Base-by-base conservation (phyloP, 192 early-diverging fungal species). In the Coemansia sp. region DNA sequence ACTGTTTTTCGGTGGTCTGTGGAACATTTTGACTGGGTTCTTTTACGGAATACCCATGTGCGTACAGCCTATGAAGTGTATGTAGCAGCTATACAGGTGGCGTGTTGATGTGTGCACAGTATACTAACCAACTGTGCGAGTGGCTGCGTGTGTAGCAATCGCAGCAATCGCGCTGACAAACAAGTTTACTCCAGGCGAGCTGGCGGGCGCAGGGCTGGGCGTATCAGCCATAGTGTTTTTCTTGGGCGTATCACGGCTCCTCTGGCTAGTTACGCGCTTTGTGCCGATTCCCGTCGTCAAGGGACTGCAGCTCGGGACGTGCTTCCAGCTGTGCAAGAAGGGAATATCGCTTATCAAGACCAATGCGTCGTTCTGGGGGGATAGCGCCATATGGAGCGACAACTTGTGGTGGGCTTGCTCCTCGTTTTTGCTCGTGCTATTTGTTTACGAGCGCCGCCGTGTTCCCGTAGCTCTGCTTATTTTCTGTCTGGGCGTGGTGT, bases 11-110 rank as follows among this genome's bases (percentile, higher is more conserved):
- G 92, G 92, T 59, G 94, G 94, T 18, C 68, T 93, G 25, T 96
- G 88, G 90, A 94, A 94, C 61, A 94, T 96, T 47, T 26, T 89
- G 42, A 88, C 89, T 0, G 94, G 93, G 18, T 62, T 91, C 11
- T 69, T 86, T 39, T 95, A 90, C 66, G 86, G 88, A 52, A 86
- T 93, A 31, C 93, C 93, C 26, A 91, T 95, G 82, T 91, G 91
- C 70, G 94, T 95, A 25, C 94, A 95, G 73, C 94, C 94, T 41
- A 95, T 94, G 94, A 95, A 93, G 80, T 87, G 87, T 87, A 83
- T 69, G 83, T 48, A 6, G 23, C 35, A 14, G 11, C 48, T 50
- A 50, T 45, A 26, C 21, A 9, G 48, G 48, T 50, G 20, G 48
- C 11, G 7, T 26, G 23, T 14, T 50, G 23, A 26, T 20, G 18